Evolutionary conservation across 2,329 filamentous ascomycete genomes (phyloP).

Genomic region (Exophiala sideris): DNA sequence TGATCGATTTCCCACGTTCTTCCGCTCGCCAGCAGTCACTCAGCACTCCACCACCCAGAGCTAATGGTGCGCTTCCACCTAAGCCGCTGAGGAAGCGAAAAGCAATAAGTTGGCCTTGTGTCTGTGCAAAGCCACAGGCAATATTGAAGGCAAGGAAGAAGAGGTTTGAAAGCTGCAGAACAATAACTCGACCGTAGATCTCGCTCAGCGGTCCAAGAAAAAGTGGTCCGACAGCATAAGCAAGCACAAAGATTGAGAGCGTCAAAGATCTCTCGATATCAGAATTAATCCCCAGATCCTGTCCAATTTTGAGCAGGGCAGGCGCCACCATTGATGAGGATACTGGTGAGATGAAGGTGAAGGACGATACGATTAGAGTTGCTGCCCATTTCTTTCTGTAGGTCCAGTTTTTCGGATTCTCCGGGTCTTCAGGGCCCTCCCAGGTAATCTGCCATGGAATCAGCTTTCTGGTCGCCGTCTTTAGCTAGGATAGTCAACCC

Average conservation of each 20-base stretch:
- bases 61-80: conserved; percentile 56
- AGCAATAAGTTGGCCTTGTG: conserved; percentile 53
- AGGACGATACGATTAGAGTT: conserved; percentile 54
- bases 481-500: background rate
- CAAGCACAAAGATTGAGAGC: conserved; percentile 56
- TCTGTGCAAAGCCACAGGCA: conserved; percentile 56
- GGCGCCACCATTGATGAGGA: conserved; percentile 60
- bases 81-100: conserved; percentile 59
- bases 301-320: conserved; percentile 50
- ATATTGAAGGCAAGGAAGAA: conserved; percentile 59
- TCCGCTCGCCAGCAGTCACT: conserved; percentile 60
- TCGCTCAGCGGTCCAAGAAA: conserved; percentile 54
- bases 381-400: conserved; percentile 56
- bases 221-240: conserved; percentile 53
- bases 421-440: conserved; percentile 52
- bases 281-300: conserved; percentile 52
- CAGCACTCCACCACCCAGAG: conserved; percentile 50
- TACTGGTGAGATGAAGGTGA: conserved; percentile 62
- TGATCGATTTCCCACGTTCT: conserved; percentile 60
- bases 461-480: too few relatives aligned
- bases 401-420: conserved; percentile 54
- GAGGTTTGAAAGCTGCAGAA: conserved; percentile 55
- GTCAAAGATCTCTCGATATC: conserved; percentile 46
- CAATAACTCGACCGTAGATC: conserved; percentile 53
- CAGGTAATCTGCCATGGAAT: conserved; percentile 39